These are phyloP conservation scores for Mrakia blollopis DNA, from an alignment of 768 basidiomycete species.

Conservation along the genomic window DNA sequence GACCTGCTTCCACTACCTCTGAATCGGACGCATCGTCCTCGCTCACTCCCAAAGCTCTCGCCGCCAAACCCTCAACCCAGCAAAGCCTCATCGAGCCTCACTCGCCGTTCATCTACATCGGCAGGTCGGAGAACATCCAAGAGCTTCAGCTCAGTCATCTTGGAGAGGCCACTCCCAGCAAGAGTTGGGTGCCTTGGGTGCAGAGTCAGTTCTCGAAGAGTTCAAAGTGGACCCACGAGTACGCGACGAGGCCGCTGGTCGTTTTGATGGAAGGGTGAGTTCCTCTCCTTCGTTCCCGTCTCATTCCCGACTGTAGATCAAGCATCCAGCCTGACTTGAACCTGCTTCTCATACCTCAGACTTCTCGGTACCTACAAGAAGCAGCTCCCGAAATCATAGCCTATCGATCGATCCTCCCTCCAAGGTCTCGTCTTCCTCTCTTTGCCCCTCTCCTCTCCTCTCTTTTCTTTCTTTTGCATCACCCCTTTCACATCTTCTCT, in stretches of 20 bases:
- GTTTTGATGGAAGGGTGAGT: slow-evolving; percentile 12
- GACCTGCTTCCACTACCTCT: not conserved
- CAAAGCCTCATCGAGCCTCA: no score
- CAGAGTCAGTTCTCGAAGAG: not conserved
- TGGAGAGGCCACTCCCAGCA: slow-evolving; percentile 9
- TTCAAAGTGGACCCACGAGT: slow-evolving; percentile 15
- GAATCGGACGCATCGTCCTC: not conserved
- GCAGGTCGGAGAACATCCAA: slow-evolving; percentile 10
- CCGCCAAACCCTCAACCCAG: no score
- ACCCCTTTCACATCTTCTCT: not conserved
- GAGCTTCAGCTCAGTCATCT: slow-evolving; percentile 10
- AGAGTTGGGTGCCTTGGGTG: slow-evolving; percentile 1
- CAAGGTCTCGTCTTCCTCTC: not conserved
- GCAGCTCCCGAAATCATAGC: slow-evolving; percentile 4
- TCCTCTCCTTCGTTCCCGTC: not conserved
- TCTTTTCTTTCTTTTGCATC: not conserved
- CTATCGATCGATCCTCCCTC: not conserved
- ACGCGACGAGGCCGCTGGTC: slow-evolving; percentile 3
- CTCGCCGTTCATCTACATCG: not conserved
- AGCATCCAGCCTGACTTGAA: not conserved
- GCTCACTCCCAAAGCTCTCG: not conserved
- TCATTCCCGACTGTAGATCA: no score
- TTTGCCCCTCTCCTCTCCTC: not conserved
- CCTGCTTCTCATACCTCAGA: not conserved
- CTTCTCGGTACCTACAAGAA: slow-evolving; percentile 16